Conservation (phyloP, 2,329 filamentous ascomycete genomes). For the Berkeleyomyces basicola region DNA sequence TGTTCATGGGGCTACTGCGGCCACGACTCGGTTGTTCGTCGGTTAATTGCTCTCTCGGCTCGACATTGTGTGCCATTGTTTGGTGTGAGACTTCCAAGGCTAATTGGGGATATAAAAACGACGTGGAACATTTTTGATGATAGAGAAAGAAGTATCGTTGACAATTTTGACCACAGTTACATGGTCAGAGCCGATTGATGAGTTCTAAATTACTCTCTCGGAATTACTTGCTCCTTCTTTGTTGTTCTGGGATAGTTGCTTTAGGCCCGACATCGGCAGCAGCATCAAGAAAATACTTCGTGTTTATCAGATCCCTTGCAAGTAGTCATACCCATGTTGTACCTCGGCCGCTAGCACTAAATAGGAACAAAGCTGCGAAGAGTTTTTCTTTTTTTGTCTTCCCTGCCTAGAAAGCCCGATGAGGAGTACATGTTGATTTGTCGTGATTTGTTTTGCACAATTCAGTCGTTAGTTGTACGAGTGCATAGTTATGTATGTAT, state of each 20-base stretch:
- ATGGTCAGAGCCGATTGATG: background rate
- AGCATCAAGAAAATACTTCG: background rate
- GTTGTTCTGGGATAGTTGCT: background rate
- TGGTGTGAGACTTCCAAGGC: too few species aligned
- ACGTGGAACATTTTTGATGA: too few species aligned
- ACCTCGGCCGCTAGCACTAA: slow-evolving; percentile 1
- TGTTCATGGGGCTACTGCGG: background rate
- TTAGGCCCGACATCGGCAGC: background rate
- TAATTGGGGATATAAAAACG: too few species aligned
- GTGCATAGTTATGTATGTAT: too few species aligned
- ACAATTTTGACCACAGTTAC: too few species aligned
- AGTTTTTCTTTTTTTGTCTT: background rate
- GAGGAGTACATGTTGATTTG: too few species aligned
- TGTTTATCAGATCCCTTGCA: background rate
- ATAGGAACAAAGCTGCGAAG: slow-evolving; percentile 1
- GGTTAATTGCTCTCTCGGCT: too few species aligned
- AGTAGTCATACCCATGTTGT: background rate
- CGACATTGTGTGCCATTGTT: too few species aligned
- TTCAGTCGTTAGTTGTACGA: too few species aligned
- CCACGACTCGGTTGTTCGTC: background rate
- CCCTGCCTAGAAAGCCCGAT: background rate
- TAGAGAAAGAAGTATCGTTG: too few species aligned
- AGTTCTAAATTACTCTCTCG: background rate
- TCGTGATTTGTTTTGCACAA: too few species aligned
- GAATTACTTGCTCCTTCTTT: background rate